Base-by-base conservation (phyloP, 73 alveolate genomes). In the Stentor coeruleus region DNA sequence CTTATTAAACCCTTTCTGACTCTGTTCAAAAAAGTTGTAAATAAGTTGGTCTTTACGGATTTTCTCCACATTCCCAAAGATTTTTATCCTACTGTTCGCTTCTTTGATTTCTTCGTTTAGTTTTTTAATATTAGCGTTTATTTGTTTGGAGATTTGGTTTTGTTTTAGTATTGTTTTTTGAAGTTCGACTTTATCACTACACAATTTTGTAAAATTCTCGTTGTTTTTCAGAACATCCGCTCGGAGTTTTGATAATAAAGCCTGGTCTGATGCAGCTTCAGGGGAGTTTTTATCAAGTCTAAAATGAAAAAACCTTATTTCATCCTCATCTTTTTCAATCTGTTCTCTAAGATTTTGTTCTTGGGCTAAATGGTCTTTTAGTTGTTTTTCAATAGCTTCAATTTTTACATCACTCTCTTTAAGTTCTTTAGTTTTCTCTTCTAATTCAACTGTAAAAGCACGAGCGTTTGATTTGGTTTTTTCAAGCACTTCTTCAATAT, bases 301-400 rank as follows among this genome's bases (percentile, higher is more conserved):
- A 66, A 1, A 20, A 28, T 66, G 15, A 11, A 31, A 66, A 33
- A 1, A 0, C 40, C 39, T 31, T 14, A 66, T 2, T 28, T 1
- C 66, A 66, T 66, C 79, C 33, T 66, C 79, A 1, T 28, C 2
- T 66, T 66, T 31, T 26, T 66, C 79, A 66, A 66, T 66, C 33
- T 26, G n/a, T 66, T 66, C 79, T 66, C 41, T 66, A 28, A 11
- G n/a, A 20, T 20, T 33, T 2, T 31, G 20, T 66, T 66, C 79
- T 0, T 33, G 40, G 33, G 33, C 37, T 66, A 28, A 26, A 26
- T 26, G 11, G 33, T 26, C 14, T 11, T 20, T 66, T 0, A 66
- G n/a, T 15, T 20, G 0, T 66, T 66, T 66, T 66, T 66, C 79
- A 20, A 20, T 66, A 20, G 39, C 79, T 2, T 66, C 42, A 66